Conservation (phyloP, 139 green algal genomes). For the Volvox africanus region DNA sequence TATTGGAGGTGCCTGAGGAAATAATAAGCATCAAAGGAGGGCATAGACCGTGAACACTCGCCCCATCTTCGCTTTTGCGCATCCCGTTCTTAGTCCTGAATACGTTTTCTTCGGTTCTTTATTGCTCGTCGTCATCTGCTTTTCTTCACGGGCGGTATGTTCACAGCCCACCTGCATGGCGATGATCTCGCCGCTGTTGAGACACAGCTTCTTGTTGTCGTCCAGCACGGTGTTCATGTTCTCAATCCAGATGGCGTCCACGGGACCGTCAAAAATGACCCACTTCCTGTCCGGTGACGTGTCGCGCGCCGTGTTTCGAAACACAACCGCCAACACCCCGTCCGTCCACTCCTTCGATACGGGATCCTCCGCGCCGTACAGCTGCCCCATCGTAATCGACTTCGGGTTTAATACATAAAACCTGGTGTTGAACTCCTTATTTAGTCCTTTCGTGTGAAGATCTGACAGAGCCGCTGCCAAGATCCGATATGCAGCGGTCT, state of each 20-base stretch:
- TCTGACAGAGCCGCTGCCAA: constrained; percentile 67
- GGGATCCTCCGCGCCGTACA: constrained; percentile 85
- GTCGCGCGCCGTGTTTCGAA: constrained; percentile 70
- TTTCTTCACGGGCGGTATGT: too few species aligned
- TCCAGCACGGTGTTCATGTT: constrained; percentile 91
- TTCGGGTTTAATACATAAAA: constrained; percentile 85
- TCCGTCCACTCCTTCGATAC: constrained; percentile 85
- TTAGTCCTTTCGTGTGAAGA: constrained; percentile 61
- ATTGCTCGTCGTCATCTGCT: too few species aligned
- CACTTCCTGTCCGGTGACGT: constrained; percentile 73
- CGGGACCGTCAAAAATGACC: constrained; percentile 85
- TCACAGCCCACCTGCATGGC: constrained; percentile 72
- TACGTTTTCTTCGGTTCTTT: too few species aligned
- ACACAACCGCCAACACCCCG: constrained; percentile 80
- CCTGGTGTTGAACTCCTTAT: constrained; percentile 61
- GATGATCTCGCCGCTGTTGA: constrained; percentile 86
- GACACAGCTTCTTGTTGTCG: constrained; percentile 92
- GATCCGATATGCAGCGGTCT: constrained; percentile 72
- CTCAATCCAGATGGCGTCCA: constrained; percentile 90
- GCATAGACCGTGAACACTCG: too few species aligned
- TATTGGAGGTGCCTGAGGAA: too few species aligned
- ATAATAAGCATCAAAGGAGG: too few species aligned
- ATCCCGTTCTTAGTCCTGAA: too few species aligned
- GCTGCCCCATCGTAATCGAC: constrained; percentile 78
- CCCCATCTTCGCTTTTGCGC: too few species aligned